A percentile compares a stretch with the other conserved stretches of the same genome.
These are phyloP conservation scores for Camellia granthamiana DNA, from an alignment of 148 eudicot species.

Conservation along the genomic window DNA sequence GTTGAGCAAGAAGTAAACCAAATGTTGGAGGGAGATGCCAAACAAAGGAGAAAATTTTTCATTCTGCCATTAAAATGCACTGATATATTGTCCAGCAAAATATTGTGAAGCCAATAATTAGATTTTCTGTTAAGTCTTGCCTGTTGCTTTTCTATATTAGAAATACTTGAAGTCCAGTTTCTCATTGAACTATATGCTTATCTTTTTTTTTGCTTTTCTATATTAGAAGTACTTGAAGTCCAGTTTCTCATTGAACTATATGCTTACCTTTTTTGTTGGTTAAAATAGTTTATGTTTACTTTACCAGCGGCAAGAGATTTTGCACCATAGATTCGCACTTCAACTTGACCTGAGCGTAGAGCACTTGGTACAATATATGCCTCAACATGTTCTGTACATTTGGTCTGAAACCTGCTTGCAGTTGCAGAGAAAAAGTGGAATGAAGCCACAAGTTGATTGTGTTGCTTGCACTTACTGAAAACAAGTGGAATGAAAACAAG, in stretches of 20 bases:
- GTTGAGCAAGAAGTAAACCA: not conserved
- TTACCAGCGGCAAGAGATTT: slow-evolving; percentile 21
- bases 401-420: not conserved
- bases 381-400: not conserved
- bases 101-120: not conserved
- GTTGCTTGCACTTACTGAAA: not conserved
- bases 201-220: too few relatives aligned
- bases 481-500: too few relatives aligned
- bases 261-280: not conserved
- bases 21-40: too few relatives aligned
- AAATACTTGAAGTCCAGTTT: too few relatives aligned
- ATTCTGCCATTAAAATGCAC: not conserved
- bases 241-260: too few relatives aligned
- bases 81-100: not conserved
- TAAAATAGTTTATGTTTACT: not conserved
- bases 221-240: too few relatives aligned
- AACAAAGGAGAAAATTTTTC: too few relatives aligned
- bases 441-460: not conserved
- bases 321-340: not conserved
- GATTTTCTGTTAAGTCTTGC: too few relatives aligned
- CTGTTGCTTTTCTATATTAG: too few relatives aligned
- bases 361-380: not conserved
- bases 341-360: slow-evolving; percentile 4
- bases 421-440: too few relatives aligned
- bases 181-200: too few relatives aligned